Evolutionary conservation across 495 filamentous ascomycete species (phyloP).

Genomic region (Aspergillus hancockii): DNA sequence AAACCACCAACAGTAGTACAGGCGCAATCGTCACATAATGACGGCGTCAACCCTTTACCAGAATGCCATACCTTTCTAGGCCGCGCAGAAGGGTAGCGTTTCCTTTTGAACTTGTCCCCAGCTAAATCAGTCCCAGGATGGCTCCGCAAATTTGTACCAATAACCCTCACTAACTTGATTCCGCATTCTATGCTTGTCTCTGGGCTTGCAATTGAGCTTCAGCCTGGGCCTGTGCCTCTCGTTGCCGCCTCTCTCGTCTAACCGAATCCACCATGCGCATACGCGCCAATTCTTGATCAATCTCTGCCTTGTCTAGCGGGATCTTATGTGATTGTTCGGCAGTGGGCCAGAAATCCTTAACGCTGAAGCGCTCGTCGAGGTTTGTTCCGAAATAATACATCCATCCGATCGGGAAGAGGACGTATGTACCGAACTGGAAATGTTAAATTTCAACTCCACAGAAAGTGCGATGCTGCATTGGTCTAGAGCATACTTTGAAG

Average conservation of each 20-base stretch:
- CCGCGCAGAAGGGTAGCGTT: constrained; percentile 11
- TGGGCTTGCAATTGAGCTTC: constrained; percentile 28
- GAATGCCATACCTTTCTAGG: constrained; percentile 4
- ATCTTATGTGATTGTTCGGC: constrained; percentile 83
- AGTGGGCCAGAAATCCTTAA: constrained; percentile 93
- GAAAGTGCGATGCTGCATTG: neutral
- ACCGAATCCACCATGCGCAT: constrained; percentile 55
- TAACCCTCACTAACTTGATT: neutral
- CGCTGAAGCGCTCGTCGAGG: constrained; percentile 85
- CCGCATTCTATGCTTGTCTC: constrained; percentile 7
- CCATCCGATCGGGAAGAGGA: constrained; percentile 96
- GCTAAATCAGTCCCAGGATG: neutral
- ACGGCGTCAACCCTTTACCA: neutral
- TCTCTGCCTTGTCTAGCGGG: constrained; percentile 86
- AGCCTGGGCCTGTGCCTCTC: constrained; percentile 47
- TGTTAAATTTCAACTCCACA: neutral
- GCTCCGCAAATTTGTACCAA: neutral
- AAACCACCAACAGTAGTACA: constrained; percentile 18
- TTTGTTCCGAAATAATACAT: constrained; percentile 99
- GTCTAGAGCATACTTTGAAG: constrained; percentile 68
- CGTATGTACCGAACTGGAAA: constrained; percentile 89
- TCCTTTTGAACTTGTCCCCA: constrained; percentile 1
- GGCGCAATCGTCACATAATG: constrained; percentile 18
- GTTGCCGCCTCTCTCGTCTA: constrained; percentile 52
- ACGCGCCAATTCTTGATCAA: constrained; percentile 71